Base-by-base conservation (phyloP, 2,329 filamentous ascomycete species). In the Ophiostoma ips region DNA sequence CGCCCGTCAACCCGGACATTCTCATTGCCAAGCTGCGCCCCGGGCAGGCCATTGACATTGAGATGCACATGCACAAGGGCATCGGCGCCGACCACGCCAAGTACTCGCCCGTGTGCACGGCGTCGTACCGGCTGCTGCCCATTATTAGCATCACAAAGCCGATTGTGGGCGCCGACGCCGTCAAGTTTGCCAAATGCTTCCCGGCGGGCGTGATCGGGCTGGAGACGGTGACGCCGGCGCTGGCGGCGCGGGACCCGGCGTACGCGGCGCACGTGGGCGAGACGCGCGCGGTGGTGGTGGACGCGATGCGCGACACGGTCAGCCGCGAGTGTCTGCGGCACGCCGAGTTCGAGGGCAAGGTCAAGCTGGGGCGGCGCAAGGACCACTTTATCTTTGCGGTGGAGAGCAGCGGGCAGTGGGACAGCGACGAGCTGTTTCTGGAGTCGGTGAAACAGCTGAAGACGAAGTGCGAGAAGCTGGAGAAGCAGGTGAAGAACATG, bases 321-420 rank as follows among this genome's bases (percentile, higher is more conserved):
- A 94, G 85, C 66, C 79, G 92, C 57, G 94, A 98, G 69, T 92
- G 84, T 61, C 68, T 98, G 62, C 80, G 92, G 46, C 90, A 98
- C 63, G 75, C 82, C 24, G 92, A 96, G 68, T 96, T 98, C 69
- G 79, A 92, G 67, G 86, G 81, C 63, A 98, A 95, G 72, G 92
- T 98, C 56, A 89, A 88, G 72, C 77, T 98, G 31, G 92, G 92
- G 40, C 76, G 94, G 50, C 72, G 88, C 59, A 75, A 88, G 56
- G 92, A 98, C 65, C 94, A 98, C 69, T 98, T 98, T 66, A 96
- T 98, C 66, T 98, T 92, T 73, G 84, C 81, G 50, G 76, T 98
- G 34, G 92, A 98, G 72, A 95, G 89, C 71, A 83, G 87, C 0
- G 94, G 92, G 6, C 92, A 98, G 69, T 94, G 87, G 72, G 83